A percentile compares a stretch with the other conserved stretches of the same genome.
phyloP scores from a whole-genome alignment of 345 rosid genomes.

The Gossypium rotundifolium region DNA sequence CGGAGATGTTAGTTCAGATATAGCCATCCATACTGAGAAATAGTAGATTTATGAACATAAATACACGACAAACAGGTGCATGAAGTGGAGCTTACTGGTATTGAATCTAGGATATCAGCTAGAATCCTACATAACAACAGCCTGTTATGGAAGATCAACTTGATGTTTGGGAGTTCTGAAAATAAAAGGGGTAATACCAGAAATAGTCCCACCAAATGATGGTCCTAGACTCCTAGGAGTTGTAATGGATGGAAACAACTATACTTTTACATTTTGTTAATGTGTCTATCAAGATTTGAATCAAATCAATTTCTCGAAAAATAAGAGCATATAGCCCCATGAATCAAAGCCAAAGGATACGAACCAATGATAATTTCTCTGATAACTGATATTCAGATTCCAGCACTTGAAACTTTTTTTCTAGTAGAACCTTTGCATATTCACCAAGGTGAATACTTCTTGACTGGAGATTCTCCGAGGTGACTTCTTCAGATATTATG shows the following conservation, averaged over 20 bases:
- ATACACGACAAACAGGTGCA: not conserved
- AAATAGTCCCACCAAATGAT: not conserved
- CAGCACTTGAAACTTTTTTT: slow-evolving; percentile 45
- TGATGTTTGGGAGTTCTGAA: not conserved
- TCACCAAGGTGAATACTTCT: slow-evolving; percentile 29
- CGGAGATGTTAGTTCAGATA: slow-evolving; percentile 1
- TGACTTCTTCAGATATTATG: slow-evolving; percentile 23
- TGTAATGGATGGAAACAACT: not conserved
- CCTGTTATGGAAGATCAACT: not conserved
- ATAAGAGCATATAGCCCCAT: not conserved
- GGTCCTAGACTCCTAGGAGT: not conserved
- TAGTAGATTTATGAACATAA: not conserved
- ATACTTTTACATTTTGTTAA: not conserved
- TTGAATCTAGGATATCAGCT: not conserved
- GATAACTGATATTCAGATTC: slow-evolving; percentile 61
- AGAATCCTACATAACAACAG: not conserved
- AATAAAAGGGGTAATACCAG: not conserved
- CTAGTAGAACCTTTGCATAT: slow-evolving; percentile 40
- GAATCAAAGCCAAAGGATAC: slow-evolving; percentile 17
- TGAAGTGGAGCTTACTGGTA: not conserved
- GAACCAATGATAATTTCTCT: slow-evolving; percentile 50
- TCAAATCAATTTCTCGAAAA: not conserved
- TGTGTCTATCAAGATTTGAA: not conserved
- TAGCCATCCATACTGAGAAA: not conserved
- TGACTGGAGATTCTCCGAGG: slow-evolving; percentile 23